These are phyloP conservation scores for Carallia pectinifolia DNA, from an alignment of 345 rosid species.

Conservation along the genomic window DNA sequence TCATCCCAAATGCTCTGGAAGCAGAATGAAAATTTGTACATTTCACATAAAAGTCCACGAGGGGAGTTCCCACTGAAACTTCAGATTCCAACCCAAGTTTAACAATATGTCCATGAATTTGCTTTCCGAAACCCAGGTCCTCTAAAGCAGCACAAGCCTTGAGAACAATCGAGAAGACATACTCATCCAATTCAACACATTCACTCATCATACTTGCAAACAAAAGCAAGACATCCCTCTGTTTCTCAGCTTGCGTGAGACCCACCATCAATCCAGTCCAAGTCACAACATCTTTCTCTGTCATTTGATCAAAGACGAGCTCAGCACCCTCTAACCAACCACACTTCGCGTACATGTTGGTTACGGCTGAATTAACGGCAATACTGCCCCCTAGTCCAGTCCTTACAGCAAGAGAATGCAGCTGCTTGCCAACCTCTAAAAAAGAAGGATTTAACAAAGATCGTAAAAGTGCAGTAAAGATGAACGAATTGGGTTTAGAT, in stretches of 20 bases:
- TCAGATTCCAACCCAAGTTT: slow-evolving; percentile 66
- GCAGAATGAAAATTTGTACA: slow-evolving; percentile 56
- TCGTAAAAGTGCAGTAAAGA: slow-evolving; percentile 45
- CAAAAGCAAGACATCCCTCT: slow-evolving; percentile 43
- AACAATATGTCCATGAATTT: slow-evolving; percentile 53
- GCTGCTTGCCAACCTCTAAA: slow-evolving; percentile 52
- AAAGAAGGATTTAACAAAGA: slow-evolving; percentile 37
- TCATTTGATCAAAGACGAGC: slow-evolving; percentile 46
- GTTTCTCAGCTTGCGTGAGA: slow-evolving; percentile 46
- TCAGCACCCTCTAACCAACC: slow-evolving; percentile 61
- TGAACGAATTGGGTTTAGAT: slow-evolving; percentile 31
- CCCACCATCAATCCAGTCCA: slow-evolving; percentile 73
- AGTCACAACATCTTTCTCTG: slow-evolving; percentile 48
- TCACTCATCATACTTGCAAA: slow-evolving; percentile 46
- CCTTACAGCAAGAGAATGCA: slow-evolving; percentile 56
- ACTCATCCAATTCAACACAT: slow-evolving; percentile 58
- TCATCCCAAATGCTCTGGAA: slow-evolving; percentile 44
- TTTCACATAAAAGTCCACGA: slow-evolving; percentile 64
- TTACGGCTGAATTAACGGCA: slow-evolving; percentile 41
- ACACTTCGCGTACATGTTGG: slow-evolving; percentile 64
- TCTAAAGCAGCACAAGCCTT: slow-evolving; percentile 60
- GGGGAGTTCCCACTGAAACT: slow-evolving; percentile 75
- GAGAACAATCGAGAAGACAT: slow-evolving; percentile 60
- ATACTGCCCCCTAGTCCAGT: slow-evolving; percentile 38
- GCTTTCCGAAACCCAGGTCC: slow-evolving; percentile 53